Percentiles rank a stretch among this genome's conserved stretches.
These are phyloP conservation scores for Anastatica hierochuntica DNA, from an alignment of 345 rosid genomes.

Conservation along the genomic window DNA sequence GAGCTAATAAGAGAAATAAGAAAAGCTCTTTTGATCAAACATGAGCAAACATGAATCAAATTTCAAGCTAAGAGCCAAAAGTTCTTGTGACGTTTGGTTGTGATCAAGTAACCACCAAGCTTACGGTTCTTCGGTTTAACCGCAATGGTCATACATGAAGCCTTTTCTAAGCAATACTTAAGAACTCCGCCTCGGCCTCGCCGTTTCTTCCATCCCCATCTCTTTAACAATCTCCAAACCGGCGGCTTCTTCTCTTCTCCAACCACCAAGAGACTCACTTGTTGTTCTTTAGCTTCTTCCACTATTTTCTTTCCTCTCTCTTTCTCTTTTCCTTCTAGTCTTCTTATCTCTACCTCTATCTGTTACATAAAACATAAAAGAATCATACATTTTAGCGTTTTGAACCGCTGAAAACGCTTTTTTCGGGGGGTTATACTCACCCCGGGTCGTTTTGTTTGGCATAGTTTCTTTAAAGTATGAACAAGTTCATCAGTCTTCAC, in stretches of 20 bases:
- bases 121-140: slow-evolving; percentile 65
- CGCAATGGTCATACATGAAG: slow-evolving; percentile 72
- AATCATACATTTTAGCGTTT: neutral
- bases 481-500: slow-evolving; percentile 43
- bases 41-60: no score
- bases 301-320: slow-evolving; percentile 60
- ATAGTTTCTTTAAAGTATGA: slow-evolving; percentile 44
- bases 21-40: no score
- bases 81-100: slow-evolving; percentile 78
- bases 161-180: slow-evolving; percentile 62
- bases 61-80: slow-evolving; percentile 82
- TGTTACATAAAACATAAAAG: neutral
- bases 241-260: slow-evolving; percentile 58
- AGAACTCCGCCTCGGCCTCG: slow-evolving; percentile 34
- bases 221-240: slow-evolving; percentile 44
- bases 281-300: slow-evolving; percentile 59
- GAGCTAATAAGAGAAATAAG: no score
- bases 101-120: slow-evolving; percentile 80
- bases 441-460: slow-evolving; percentile 56
- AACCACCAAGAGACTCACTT: slow-evolving; percentile 49
- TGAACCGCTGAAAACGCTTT: slow-evolving; percentile 2
- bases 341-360: slow-evolving; percentile 50
- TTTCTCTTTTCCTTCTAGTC: slow-evolving; percentile 44
- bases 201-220: slow-evolving; percentile 40
- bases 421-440: slow-evolving; percentile 32